Conservation (phyloP, 1,284 basidiomycete species). For the Ceratobasidium papillatum region DNA sequence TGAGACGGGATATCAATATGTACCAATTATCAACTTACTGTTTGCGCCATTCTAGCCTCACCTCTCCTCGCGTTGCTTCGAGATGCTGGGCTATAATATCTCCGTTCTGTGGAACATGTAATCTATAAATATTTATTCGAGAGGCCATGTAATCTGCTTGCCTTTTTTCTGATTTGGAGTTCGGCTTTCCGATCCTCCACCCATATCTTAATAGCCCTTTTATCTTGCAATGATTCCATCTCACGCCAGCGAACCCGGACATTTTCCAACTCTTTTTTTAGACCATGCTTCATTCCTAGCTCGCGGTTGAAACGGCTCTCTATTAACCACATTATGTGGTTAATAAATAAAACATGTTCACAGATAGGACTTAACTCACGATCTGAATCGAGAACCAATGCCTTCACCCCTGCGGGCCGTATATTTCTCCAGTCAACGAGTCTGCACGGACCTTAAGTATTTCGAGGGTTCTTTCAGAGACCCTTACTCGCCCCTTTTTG, state of each 20-base stretch:
- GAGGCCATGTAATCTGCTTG: neutral
- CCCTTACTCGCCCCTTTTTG: neutral
- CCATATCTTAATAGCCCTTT: neutral
- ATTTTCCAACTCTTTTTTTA: neutral
- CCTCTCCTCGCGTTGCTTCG: neutral
- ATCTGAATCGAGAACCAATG: neutral
- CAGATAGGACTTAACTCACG: neutral
- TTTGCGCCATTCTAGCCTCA: neutral
- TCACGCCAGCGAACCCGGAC: neutral
- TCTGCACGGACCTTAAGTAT: neutral
- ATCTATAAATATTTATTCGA: neutral
- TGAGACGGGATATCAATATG: too few species aligned
- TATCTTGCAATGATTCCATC: neutral
- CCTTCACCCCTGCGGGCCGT: neutral
- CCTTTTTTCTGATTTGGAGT: neutral
- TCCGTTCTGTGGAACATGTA: neutral
- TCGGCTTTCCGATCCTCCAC: neutral
- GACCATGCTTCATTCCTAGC: neutral
- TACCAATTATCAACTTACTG: neutral
- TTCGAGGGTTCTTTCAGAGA: too few species aligned
- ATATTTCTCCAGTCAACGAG: neutral
- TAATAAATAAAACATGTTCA: neutral
- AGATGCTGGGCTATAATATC: neutral
- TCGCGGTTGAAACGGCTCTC: neutral
- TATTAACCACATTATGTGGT: neutral